These are phyloP conservation scores for Suhomyces wounanorum DNA, from an alignment of 1,139 yeast genomes.

Conservation along the genomic window DNA sequence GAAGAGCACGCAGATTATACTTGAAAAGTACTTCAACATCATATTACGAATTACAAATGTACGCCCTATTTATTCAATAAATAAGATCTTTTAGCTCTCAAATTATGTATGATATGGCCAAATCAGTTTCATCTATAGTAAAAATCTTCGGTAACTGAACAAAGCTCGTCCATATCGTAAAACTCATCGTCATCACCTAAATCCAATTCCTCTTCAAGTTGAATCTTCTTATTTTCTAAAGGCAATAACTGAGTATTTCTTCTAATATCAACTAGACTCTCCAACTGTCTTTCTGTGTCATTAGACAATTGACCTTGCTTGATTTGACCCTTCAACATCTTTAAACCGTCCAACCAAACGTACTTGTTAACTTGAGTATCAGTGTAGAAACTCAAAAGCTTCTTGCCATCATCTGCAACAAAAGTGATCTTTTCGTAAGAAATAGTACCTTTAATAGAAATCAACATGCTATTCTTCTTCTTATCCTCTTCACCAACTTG, in stretches of 20 bases:
- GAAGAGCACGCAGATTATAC: background rate
- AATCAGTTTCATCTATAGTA: slow-evolving; percentile 34
- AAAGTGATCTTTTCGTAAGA: slow-evolving; percentile 58
- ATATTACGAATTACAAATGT: background rate
- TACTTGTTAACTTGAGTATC: slow-evolving; percentile 72
- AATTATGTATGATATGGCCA: background rate
- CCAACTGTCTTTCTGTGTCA: slow-evolving; percentile 62
- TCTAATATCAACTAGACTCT: slow-evolving; percentile 58
- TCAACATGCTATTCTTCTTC: slow-evolving; percentile 39
- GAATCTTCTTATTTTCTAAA: slow-evolving; percentile 37
- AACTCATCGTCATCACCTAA: slow-evolving; percentile 43
- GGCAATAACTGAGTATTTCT: slow-evolving; percentile 66
- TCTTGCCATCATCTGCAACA: slow-evolving; percentile 42
- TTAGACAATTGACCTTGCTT: slow-evolving; percentile 47
- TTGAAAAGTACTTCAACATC: background rate
- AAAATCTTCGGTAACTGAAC: slow-evolving; percentile 40
- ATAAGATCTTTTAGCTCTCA: background rate
- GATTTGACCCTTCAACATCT: slow-evolving; percentile 51
- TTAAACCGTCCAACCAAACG: slow-evolving; percentile 81
- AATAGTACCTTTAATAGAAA: slow-evolving; percentile 55
- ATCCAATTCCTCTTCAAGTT: slow-evolving; percentile 26
- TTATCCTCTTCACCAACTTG: slow-evolving; percentile 43
- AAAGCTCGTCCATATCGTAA: slow-evolving; percentile 47
- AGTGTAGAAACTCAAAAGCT: slow-evolving; percentile 59
- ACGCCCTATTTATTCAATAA: slow-evolving; percentile 1